Evolutionary conservation across 768 basidiomycete species (phyloP), one percentile per base, ranked within the genome.

Genomic region (Xanthoconium purpureum): DNA sequence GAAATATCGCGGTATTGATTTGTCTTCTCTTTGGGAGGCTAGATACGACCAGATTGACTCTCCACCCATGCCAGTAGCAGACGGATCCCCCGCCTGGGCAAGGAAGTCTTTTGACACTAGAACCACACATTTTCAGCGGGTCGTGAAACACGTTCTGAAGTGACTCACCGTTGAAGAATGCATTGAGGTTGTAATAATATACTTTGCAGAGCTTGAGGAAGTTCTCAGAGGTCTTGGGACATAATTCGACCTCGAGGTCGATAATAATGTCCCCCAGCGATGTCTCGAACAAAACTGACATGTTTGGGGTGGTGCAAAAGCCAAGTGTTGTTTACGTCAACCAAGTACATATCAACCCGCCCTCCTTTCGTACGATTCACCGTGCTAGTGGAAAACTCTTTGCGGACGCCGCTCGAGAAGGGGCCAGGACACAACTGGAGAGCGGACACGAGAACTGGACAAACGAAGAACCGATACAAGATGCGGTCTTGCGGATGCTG

Each of bases 251-350:
- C 71, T 98, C 93, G 40, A 99, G 80, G 73, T 98, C 97, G 66
- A 98, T 92, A 57, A 98, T 93, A 54, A 99, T 80, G 75, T 99
- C 97, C 55, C 97, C 97, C 1, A 98, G 77, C 20, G 94, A 98
- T 5, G 97, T 99, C 78, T 98, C 97, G 61, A 98, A 82, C 55
- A 99, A 81, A 39, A 98, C 92, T 56, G 95, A 98, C 97, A 98
- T 97, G 46, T 24, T 24, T 24, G 24, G 24, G 24, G 24, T 24
- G 24, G 24, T 24, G 24, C 24, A 24, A 24, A 24, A 24, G 24
- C 24, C 24, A 24, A 24, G 24, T 24, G 24, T 24, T 24, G 24
- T 24, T 24, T 24, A 24, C 24, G 24, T 24, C 24, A 24, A 24
- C 24, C 24, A 24, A 24, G 24, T 24, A 24, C 24, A n/a, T n/a